A percentile compares a stretch with the other conserved stretches of the same genome.
Conservation (phyloP, 257 asterid species). For the Paulownia fortunei region DNA sequence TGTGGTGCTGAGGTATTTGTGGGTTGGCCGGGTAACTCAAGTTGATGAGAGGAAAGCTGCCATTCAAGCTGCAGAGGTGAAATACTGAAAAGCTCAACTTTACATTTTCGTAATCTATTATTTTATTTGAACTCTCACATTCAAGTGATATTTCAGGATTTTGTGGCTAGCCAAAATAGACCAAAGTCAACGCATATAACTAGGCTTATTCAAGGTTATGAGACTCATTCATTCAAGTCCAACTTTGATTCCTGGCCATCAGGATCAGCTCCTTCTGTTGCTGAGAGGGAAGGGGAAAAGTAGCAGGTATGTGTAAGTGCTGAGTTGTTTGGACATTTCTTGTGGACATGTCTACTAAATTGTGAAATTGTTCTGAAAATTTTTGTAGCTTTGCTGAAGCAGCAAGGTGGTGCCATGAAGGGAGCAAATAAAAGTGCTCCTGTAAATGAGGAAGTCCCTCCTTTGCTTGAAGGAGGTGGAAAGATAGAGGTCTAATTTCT, state of each 20-base stretch:
- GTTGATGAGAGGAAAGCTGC: constrained; percentile 95
- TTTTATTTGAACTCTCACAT: constrained; percentile 28
- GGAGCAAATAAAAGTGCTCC: constrained; percentile 85
- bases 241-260: constrained; percentile 97
- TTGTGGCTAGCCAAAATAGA: constrained; percentile 80
- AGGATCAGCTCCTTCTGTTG: constrained; percentile 85
- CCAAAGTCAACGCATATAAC: constrained; percentile 86
- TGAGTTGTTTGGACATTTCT: no score
- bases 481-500: constrained; percentile 73
- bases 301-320: constrained; percentile 71
- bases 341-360: constrained; percentile 24
- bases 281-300: constrained; percentile 99
- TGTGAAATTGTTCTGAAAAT: constrained; percentile 26
- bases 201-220: constrained; percentile 95
- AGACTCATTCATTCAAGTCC: constrained; percentile 90
- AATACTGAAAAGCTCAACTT: constrained; percentile 13
- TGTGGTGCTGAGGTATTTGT: constrained; percentile 96
- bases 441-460: constrained; percentile 86
- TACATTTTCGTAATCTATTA: constrained; percentile 11
- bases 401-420: constrained; percentile 90
- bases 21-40: constrained; percentile 99
- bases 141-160: constrained; percentile 61
- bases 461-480: constrained; percentile 92
- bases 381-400: constrained; percentile 88
- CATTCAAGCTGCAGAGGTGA: constrained; percentile 88